Evolutionary conservation across 306 rosid genomes (phyloP), one percentile per base, ranked within the genome.

Genomic region (Pterocarpus macrocarpus): DNA sequence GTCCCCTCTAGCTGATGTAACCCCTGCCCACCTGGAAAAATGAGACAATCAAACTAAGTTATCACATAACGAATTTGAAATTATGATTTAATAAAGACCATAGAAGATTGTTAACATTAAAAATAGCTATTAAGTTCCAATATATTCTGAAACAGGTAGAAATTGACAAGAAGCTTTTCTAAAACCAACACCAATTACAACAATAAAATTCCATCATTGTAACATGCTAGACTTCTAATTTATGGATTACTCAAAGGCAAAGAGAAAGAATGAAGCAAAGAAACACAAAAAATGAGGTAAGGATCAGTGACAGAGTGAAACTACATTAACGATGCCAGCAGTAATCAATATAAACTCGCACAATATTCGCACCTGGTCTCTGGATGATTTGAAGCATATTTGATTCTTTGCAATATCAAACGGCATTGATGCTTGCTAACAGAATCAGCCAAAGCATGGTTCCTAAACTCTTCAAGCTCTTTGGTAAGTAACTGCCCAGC

Each of bases 371-470:
- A 95, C 99, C 90, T 90, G 82, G 73, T 88, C 50, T 95, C 98
- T 75, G 88, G 83, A 90, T 93, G 94, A 70, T 59, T 83, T 74
- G 97, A 50, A 84, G 92, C 85, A 87, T 93, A 95, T 86, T 95
- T 93, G 82, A 95, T 87, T 87, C 97, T 95, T 88, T 93, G 99
- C 86, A 93, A 87, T 80, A 95, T 95, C 81, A 95, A 77, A 72
- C 98, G 98, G 57, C 91, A 87, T 75, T 95, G 99, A 81, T 95
- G 99, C 92, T 93, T 95, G 90, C 92, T 92, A 63, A 95, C 99
- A 76, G 99, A 95, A 90, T 95, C 99, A 78, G 97, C 98, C 85
- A 81, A 47, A 78, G 76, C 82, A 86, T 75, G 80, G 77, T 0
- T 86, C 88, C 98, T 89, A 81, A 91, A 95, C 83, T 95, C 99